Evolutionary conservation across 1,139 yeast species (phyloP).

Genomic region (Lodderomyces oxycetoniae): DNA sequence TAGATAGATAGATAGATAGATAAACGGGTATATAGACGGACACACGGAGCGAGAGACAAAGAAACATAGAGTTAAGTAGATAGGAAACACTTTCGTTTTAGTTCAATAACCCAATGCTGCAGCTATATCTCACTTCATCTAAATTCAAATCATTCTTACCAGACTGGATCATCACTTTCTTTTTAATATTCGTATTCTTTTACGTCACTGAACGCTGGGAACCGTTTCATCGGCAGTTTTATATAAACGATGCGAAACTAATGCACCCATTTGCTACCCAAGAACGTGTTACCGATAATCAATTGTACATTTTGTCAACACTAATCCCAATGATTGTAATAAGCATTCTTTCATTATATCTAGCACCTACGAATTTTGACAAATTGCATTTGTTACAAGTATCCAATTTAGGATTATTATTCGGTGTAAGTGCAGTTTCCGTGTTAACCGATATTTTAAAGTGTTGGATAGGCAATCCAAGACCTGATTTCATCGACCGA

Average conservation of each 20-base stretch:
- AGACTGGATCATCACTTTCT: slow-evolving; percentile 33
- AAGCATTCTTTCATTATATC: slow-evolving; percentile 9
- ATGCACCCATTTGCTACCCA: slow-evolving; percentile 43
- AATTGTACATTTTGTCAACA: slow-evolving; percentile 23
- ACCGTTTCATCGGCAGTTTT: slow-evolving; percentile 37
- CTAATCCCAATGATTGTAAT: slow-evolving; percentile 21
- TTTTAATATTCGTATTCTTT: slow-evolving; percentile 28
- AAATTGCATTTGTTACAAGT: slow-evolving; percentile 19
- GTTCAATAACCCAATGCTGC: too few species aligned
- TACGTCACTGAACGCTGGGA: slow-evolving; percentile 33
- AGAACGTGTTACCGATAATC: slow-evolving; percentile 38
- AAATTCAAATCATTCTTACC: slow-evolving; percentile 19
- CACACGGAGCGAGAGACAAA: too few species aligned
- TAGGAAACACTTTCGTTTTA: too few species aligned
- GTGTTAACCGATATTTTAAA: slow-evolving; percentile 39
- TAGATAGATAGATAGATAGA: too few species aligned
- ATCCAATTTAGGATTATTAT: slow-evolving; percentile 22
- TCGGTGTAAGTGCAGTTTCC: slow-evolving; percentile 19
- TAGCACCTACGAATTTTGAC: slow-evolving; percentile 6
- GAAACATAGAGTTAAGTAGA: too few species aligned
- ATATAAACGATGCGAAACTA: slow-evolving; percentile 31
- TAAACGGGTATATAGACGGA: too few species aligned
- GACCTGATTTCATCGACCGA: slow-evolving; percentile 43
- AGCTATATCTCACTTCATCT: slow-evolving; percentile 11
- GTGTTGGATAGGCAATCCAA: slow-evolving; percentile 44